Base-by-base conservation (phyloP, 2,329 filamentous ascomycete species). In the Diaporthe citri region DNA sequence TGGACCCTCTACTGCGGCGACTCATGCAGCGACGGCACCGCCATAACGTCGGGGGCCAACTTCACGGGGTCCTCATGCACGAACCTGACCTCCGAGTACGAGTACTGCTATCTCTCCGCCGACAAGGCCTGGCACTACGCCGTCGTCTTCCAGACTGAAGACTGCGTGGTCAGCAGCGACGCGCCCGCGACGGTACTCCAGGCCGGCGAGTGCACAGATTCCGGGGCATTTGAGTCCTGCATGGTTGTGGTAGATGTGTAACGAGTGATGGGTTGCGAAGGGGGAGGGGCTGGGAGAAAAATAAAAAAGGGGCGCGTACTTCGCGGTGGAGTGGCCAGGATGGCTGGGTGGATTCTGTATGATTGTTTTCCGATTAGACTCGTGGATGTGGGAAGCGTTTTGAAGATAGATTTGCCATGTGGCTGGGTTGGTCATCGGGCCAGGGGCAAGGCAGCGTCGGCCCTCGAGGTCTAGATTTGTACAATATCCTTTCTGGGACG, bases 1-100 rank as follows among this genome's bases (percentile, higher is more conserved):
- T 75, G 72, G 71, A 75, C 71, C 46, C 71, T 75, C 62, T 71
- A 64, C 71, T 75, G 74, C 57, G 74, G 74, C 62, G 57, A 64
- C 39, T 75, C 74, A 4, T 75, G 74, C 57, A 34, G 17, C 56
- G 36, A 55, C 41, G 74, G 64, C 17, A 71, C 71, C 2, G 64
- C 20, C 8, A 41, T 75, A 36, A 39, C 34, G n/a, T 59, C 64
- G 15, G 71, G 71, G 17, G 28, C 22, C 17, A 57, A 73, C 57
- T 75, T 62, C 71, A 28, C 59, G 20, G 74, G 71, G 10, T 48
- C 74, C 4, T 17, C 52, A 17, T 75, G 74, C 57, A 74, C 71
- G 28, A 46, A 75, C 41, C 64, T 75, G 17, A 52, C 57, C 31
- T 39, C 36, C n/a, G 6, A 59, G 36, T 69, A 71, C 41, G 64